phyloP scores from a whole-genome alignment of 176 grass and related monocot species.

The Secale cereale region DNA sequence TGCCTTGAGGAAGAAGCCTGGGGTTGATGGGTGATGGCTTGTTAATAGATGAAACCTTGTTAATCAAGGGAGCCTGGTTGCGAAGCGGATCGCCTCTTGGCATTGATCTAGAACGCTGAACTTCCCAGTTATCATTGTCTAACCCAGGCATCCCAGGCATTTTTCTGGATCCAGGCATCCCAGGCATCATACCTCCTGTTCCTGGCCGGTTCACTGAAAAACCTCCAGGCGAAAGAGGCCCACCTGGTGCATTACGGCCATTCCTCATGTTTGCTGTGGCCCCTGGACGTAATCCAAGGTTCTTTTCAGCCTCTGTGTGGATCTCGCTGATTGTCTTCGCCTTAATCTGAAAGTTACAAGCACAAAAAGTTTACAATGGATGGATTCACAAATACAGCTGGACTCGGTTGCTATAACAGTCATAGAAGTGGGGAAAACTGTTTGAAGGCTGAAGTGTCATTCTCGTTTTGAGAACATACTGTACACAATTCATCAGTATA shows the following conservation, averaged over 20 bases:
- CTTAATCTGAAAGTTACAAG: slow-evolving; percentile 59
- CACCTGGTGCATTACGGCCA: slow-evolving; percentile 48
- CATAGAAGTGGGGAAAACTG: neutral
- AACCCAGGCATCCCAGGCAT: slow-evolving; percentile 98
- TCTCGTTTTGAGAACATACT: neutral
- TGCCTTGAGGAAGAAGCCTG: slow-evolving; percentile 78
- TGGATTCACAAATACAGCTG: slow-evolving; percentile 4
- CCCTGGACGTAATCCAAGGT: slow-evolving; percentile 69
- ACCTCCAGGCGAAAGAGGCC: slow-evolving; percentile 60
- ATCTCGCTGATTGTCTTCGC: slow-evolving; percentile 93
- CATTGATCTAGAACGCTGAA: slow-evolving; percentile 81
- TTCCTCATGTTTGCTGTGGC: slow-evolving; percentile 61
- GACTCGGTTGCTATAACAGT: neutral
- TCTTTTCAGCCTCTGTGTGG: slow-evolving; percentile 85
- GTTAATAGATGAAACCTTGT: slow-evolving; percentile 35
- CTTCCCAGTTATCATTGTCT: slow-evolving; percentile 92
- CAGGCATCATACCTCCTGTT: slow-evolving; percentile 96
- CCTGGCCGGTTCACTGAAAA: slow-evolving; percentile 62
- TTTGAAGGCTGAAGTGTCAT: neutral
- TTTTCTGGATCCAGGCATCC: slow-evolving; percentile 92
- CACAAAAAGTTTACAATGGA: slow-evolving; percentile 29
- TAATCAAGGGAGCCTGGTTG: slow-evolving; percentile 31
- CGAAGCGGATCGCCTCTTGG: slow-evolving; percentile 52
- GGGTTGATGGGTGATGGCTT: slow-evolving; percentile 54
- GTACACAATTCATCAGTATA: neutral